Evolutionary conservation across 2,329 filamentous ascomycete genomes (phyloP).

Genomic region (Macroventuria anomochaeta): DNA sequence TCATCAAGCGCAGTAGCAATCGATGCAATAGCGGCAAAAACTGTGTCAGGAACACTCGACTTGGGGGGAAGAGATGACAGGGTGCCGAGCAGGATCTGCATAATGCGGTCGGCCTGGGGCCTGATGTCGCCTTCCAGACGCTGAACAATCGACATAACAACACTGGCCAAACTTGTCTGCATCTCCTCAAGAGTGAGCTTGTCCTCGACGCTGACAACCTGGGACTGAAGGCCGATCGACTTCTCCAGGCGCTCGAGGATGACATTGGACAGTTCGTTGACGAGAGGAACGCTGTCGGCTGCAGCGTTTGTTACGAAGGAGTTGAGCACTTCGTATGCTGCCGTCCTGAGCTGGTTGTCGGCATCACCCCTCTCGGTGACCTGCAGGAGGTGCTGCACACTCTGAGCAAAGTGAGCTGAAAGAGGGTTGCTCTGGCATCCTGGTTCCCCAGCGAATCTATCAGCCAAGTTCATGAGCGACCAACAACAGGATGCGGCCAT

Average conservation of each 20-base stretch:
- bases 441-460: constrained; percentile 88
- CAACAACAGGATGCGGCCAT: constrained; percentile 99
- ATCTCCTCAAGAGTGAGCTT: constrained; percentile 96
- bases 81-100: constrained; percentile 84
- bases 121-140: constrained; percentile 89
- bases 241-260: constrained; percentile 90
- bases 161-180: constrained; percentile 92
- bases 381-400: constrained; percentile 81
- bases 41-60: constrained; percentile 91
- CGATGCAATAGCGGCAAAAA: constrained; percentile 92
- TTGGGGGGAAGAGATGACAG: constrained; percentile 79
- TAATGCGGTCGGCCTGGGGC: constrained; percentile 90
- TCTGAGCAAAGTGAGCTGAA: constrained; percentile 91
- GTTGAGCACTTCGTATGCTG: constrained; percentile 95
- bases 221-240: constrained; percentile 85
- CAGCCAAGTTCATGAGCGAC: constrained; percentile 97
- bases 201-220: constrained; percentile 97
- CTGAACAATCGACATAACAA: constrained; percentile 88
- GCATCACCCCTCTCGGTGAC: constrained; percentile 83
- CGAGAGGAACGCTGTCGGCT: constrained; percentile 78
- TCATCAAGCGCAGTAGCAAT: constrained; percentile 90
- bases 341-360: constrained; percentile 89
- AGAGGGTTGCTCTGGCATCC: constrained; percentile 81
- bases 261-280: constrained; percentile 84
- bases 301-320: constrained; percentile 92